Evolutionary conservation across 352 stramenopile species (phyloP).

Genomic region (Phytophthora syringae): DNA sequence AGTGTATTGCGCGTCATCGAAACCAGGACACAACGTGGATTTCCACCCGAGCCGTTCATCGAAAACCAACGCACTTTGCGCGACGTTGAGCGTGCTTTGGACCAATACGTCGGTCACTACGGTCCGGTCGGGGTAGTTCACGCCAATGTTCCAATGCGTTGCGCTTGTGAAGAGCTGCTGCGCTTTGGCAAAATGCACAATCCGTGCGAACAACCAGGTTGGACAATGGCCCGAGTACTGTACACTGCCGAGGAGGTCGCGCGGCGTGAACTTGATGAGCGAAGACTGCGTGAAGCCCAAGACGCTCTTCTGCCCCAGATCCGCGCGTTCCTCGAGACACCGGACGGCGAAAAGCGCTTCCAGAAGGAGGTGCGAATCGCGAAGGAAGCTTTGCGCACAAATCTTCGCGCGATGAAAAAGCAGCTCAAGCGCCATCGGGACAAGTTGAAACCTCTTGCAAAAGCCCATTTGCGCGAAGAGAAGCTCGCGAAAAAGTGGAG

Average conservation of each 20-base stretch:
- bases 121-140: conserved; percentile 66
- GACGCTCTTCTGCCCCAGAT: conserved; percentile 63
- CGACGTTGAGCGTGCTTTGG: conserved; percentile 59
- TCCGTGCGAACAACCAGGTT: conserved; percentile 63
- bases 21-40: conserved; percentile 70
- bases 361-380: conserved; percentile 56
- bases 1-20: conserved; percentile 68
- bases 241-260: conserved; percentile 65
- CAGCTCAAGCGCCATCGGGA: conserved; percentile 38
- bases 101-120: conserved; percentile 68
- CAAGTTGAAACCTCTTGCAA: conserved; percentile 33
- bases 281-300: conserved; percentile 50
- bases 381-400: conserved; percentile 47
- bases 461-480: conserved; percentile 23
- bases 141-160: conserved; percentile 73
- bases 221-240: conserved; percentile 67
- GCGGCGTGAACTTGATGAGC: conserved; percentile 55
- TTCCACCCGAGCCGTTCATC: conserved; percentile 69
- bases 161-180: conserved; percentile 70
- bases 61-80: conserved; percentile 31
- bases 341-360: conserved; percentile 72
- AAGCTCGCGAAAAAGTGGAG: conserved; percentile 28
- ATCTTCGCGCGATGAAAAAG: conserved; percentile 51
- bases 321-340: conserved; percentile 57
- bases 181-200: conserved; percentile 74